phyloP scores from a whole-genome alignment of 352 stramenopile species.

The Saprolegnia diclina region DNA sequence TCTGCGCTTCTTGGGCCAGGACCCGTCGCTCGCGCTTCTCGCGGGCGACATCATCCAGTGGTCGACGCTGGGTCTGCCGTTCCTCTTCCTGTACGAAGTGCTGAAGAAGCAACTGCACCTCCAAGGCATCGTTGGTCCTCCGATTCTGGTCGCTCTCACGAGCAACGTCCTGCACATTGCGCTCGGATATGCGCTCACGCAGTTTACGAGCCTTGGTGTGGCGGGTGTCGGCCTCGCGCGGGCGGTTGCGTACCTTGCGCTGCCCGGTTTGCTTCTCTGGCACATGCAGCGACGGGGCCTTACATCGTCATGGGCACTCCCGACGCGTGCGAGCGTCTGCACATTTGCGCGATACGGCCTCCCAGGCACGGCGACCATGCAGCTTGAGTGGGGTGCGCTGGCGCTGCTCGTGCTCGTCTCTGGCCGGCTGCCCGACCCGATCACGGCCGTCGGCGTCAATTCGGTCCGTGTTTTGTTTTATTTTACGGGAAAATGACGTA shows the following conservation, averaged over 20 bases:
- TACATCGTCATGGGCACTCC: conserved; percentile 49
- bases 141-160: conserved; percentile 64
- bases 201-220: conserved; percentile 65
- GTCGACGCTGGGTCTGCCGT: conserved; percentile 59
- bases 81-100: conserved; percentile 77
- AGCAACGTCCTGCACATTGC: conserved; percentile 69
- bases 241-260: conserved; percentile 44
- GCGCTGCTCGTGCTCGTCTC: conserved; percentile 65
- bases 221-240: conserved; percentile 67
- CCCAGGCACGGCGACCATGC: conserved; percentile 55
- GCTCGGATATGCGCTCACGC: conserved; percentile 70
- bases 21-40: conserved; percentile 44
- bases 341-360: conserved; percentile 58
- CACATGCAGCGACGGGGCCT: conserved; percentile 40
- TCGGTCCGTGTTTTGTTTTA: conserved; percentile 55
- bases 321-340: conserved; percentile 40
- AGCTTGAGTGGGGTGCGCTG: conserved; percentile 74
- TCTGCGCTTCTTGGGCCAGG: conserved; percentile 59
- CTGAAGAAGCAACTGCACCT: conserved; percentile 81
- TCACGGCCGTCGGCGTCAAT: conserved; percentile 65
- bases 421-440: conserved; percentile 46
- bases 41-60: conserved; percentile 59
- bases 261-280: conserved; percentile 58
- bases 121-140: conserved; percentile 69
- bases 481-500: conserved; percentile 40